Evolutionary conservation across 1,139 yeast species (phyloP).

Genomic region (Lodderomyces theae): DNA sequence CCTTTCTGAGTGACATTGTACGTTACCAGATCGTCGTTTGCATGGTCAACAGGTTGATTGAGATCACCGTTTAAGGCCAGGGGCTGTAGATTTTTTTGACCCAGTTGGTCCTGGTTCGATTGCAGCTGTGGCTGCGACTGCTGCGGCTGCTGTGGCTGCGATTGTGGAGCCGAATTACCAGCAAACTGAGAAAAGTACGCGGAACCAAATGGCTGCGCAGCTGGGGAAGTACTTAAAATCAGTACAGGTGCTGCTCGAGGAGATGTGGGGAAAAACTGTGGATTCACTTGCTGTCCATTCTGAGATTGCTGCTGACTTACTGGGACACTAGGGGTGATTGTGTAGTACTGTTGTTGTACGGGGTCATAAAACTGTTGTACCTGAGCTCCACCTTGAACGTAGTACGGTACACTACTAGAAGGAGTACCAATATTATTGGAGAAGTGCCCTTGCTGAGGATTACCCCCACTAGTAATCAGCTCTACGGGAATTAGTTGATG

Average conservation of each 20-base stretch:
- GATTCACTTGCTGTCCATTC: conserved; percentile 20
- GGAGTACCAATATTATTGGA: conserved; percentile 13
- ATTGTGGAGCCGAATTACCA: conserved; percentile 1
- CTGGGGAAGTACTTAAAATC: conserved; percentile 12
- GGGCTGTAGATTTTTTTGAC: conserved; percentile 8
- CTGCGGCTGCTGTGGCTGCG: conserved; percentile 11
- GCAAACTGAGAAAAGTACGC: conserved; percentile 12
- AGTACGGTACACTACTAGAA: conserved; percentile 22
- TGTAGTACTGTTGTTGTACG: conserved; percentile 45
- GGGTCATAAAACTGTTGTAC: conserved; percentile 48
- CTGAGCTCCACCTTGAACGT: conserved; percentile 20
- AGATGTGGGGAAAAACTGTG: conserved; percentile 42
- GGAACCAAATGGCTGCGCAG: conserved; percentile 9
- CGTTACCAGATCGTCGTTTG: conserved; percentile 6
- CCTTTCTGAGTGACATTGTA: background rate
- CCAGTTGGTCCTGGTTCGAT: conserved; percentile 3
- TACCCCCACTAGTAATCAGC: conserved; percentile 11
- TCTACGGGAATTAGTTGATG: conserved; percentile 16
- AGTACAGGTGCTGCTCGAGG: conserved; percentile 26
- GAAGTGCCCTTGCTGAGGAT: conserved; percentile 9
- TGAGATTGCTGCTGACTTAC: conserved; percentile 8
- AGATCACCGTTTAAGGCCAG: conserved; percentile 8
- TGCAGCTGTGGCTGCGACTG: conserved; percentile 9
- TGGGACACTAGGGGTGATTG: conserved; percentile 34
- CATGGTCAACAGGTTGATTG: background rate